Conservation (phyloP, 2,329 filamentous ascomycete genomes). For the Aspergillus sp. region DNA sequence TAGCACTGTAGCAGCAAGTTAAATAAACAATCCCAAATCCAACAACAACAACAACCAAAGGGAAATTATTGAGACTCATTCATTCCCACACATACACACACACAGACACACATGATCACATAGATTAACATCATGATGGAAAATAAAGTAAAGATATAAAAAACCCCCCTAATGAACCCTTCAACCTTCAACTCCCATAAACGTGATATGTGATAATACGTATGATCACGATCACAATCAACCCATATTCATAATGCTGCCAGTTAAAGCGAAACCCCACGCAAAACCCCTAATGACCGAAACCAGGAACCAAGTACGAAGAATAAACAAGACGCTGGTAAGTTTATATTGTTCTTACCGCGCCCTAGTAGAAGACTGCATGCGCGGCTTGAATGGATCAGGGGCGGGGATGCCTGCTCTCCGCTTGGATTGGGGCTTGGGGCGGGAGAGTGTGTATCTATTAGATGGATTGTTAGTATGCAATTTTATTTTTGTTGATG, state of each 20-base stretch:
- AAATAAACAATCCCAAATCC: background rate
- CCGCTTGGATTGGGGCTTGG: conserved; percentile 44
- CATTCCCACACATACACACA: no score
- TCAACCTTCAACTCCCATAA: background rate
- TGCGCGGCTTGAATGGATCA: conserved; percentile 27
- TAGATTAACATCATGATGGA: background rate
- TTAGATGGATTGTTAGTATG: conserved; percentile 3
- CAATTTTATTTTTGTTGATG: no score
- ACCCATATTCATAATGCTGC: background rate
- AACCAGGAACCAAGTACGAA: background rate
- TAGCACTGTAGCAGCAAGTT: background rate
- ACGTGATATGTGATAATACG: no score
- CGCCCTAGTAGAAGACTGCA: conserved; percentile 6
- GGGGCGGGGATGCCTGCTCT: conserved; percentile 38
- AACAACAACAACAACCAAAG: background rate
- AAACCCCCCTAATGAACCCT: background rate
- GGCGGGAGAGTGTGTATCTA: conserved; percentile 44
- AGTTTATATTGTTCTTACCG: background rate
- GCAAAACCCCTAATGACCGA: background rate
- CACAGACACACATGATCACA: background rate
- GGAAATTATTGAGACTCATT: background rate
- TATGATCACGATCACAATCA: background rate
- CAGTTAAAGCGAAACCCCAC: no score
- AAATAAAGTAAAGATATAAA: background rate
- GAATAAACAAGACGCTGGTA: background rate